Evolutionary conservation across 345 rosid genomes (phyloP), one percentile per base, ranked within the genome.

Genomic region (Cochlearia excelsa): DNA sequence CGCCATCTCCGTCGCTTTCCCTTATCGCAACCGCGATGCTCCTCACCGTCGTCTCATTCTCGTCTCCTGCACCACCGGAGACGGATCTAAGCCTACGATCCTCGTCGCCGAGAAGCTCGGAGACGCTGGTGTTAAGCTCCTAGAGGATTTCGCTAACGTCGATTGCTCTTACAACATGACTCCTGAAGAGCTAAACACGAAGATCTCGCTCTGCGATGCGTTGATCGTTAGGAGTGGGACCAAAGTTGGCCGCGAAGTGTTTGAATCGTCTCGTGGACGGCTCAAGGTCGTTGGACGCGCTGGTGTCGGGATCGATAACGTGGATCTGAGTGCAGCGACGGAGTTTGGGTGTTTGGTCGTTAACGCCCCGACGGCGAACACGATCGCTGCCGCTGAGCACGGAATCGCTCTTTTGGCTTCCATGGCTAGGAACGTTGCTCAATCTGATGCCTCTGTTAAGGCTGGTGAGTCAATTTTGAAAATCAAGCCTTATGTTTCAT

Each of bases 231-330:
- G 97, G 9, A 89, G 97, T 44, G 95, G 83, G 31, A 89, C 97
- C 5, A 86, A 84, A 67, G 97, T 89, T 7, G 73, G 56, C 2
- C 87, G 97, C 34, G 86, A 84, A 50, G 90, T 89, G 9, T 89
- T 89, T 49, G 95, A 89, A 71, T 75, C 89, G 10, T 86, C 95
- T 34, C 77, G 74, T 3, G 97, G 97, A 42, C 60, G 92, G 54
- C 65, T 89, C 47, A 89, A 84, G 78, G 97, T 89, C n/a, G 97
- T 89, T 9, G 97, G 97, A 2, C 77, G 97, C 51, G 97, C 97
- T 54, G 97, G 97, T 9, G 97, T 89, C 34, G 97, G 97, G 65
- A 89, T 89, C 27, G 97, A 89, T 30, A 89, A 89, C 66, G 97
- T 89, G 63, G 97, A 89, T 82, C 92, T 89, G 75, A 75, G 84